Base-by-base conservation (phyloP, 306 rosid species). In the Acacia confusa region DNA sequence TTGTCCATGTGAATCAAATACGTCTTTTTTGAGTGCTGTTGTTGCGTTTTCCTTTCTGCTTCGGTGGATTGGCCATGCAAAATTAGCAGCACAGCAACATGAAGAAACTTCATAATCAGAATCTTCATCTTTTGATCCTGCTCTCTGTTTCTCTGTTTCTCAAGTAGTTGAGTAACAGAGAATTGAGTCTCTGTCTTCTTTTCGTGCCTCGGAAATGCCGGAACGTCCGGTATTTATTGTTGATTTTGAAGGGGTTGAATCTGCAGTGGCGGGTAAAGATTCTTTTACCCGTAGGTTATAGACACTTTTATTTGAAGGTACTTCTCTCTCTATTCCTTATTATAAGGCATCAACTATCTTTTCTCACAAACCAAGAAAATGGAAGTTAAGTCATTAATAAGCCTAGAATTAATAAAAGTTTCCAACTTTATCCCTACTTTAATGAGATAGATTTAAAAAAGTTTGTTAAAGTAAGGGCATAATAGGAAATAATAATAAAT, bases 1-100 rank as follows among this genome's bases (percentile, higher is more conserved):
- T 84, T 91, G 82, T 95, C 98, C 97, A 91, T 90, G 87, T 88
- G 98, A 79, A 95, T 72, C 79, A 95, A 85, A 77, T 90, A 95
- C 43, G 97, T 92, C 50, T 70, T 86, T 72, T 90, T 94, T 34
- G 84, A 22, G 38, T 61, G 36, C 0, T 83, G 86, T 32, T 75
- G 83, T 43, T 75, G 83, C 27, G 80, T 69, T 48, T 67, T 84
- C 55, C 81, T 83, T 45, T 75, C 85, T 76, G 89, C 91, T 32
- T 8, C 73, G 24, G 78, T 79, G 48, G 50, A 20, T 30, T 16
- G 43, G 79, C 58, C 57, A 38, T 44, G 40, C 70, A 80, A 36
- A 30, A 66, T 63, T 43, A 92, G 70, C 4, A 90, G 75, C 71
- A 89, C 20, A 32, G 76, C 40, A 64, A 77, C 30, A 8, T 81